Evolutionary conservation across 108 stramenopile species (phyloP), one percentile per base, ranked within the genome.

Genomic region (Aurantiochytrium sp.): DNA sequence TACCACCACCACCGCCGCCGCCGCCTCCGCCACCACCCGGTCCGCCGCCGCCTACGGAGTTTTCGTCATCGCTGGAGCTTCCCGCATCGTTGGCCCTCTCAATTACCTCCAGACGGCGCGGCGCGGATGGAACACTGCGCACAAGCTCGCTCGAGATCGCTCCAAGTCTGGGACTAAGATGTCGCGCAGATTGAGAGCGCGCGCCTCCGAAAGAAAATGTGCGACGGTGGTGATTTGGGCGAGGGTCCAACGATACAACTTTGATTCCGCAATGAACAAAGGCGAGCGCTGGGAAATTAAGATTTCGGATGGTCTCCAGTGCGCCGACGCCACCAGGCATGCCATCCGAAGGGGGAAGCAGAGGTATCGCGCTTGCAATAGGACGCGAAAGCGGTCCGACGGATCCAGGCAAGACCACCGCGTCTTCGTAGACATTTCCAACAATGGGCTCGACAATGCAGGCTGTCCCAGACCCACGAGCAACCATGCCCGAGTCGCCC

Each of bases 401-500:
- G 0, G 64, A 12, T 8, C 64, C 64, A 18, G 64, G 35, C 10
- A 69, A 23, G 14, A 69, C 64, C 10, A 69, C 14, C 25, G 64
- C 64, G 64, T 69, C 64, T 42, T 69, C 64, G 35, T 23, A 10
- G 8, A 23, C 10, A 28, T 12, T 8, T 12, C 64, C 64, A 12
- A 42, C 18, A 3, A 69, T 4, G 42, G 64, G 64, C 42, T 69
- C 76, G n/a, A 83, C 76, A 23, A 83, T 83, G 4, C 76, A 83
- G 60, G 97, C 97, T 10, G 98, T 99, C n/a, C 98, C 98, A 90
- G 95, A 97, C 5, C 96, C 96, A 44, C 98, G 88, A 25, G 97
- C 97, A 4, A 99, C 98, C 59, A 99, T 94, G 12, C 98, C 98
- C 42, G 96, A 96, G 90, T 98, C 97, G 21, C 98, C 98, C 93